These are phyloP conservation scores for Fennellomyces sp. DNA, from an alignment of 371 early-diverging fungal species.

Conservation along the genomic window DNA sequence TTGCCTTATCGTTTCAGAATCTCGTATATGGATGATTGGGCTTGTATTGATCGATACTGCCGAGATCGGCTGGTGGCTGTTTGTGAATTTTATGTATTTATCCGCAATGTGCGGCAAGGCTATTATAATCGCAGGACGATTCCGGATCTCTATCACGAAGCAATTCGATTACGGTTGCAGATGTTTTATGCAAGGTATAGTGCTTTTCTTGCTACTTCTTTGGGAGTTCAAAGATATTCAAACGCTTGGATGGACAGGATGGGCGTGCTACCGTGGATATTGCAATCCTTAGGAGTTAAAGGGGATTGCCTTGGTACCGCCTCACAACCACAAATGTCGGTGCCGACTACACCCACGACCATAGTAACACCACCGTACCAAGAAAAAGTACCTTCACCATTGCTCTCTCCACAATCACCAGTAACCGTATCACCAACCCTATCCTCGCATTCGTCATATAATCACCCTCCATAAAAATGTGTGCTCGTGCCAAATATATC, in stretches of 20 bases:
- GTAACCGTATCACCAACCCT: neutral
- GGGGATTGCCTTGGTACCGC: slow-evolving; percentile 30
- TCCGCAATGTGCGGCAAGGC: slow-evolving; percentile 86
- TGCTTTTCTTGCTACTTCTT: no score
- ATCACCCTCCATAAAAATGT: no score
- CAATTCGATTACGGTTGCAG: slow-evolving; percentile 77
- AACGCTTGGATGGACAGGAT: slow-evolving; percentile 19
- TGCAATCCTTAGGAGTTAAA: slow-evolving; percentile 25
- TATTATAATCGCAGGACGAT: slow-evolving; percentile 73
- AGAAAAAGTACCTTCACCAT: neutral
- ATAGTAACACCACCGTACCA: neutral
- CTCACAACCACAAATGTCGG: slow-evolving; percentile 5
- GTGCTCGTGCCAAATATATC: no score
- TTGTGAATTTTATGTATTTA: slow-evolving; percentile 92
- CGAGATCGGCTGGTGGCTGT: slow-evolving; percentile 89
- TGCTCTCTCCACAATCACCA: neutral
- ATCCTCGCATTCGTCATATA: neutral
- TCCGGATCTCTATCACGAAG: slow-evolving; percentile 83
- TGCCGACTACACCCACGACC: neutral
- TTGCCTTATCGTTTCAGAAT: slow-evolving; percentile 82
- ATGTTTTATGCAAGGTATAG: slow-evolving; percentile 90
- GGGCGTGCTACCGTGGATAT: slow-evolving; percentile 31
- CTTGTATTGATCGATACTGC: slow-evolving; percentile 84
- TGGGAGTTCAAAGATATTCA: neutral
- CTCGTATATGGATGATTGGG: slow-evolving; percentile 79